Conservation (phyloP, 768 basidiomycete species). For the Pholiota conissans region DNA sequence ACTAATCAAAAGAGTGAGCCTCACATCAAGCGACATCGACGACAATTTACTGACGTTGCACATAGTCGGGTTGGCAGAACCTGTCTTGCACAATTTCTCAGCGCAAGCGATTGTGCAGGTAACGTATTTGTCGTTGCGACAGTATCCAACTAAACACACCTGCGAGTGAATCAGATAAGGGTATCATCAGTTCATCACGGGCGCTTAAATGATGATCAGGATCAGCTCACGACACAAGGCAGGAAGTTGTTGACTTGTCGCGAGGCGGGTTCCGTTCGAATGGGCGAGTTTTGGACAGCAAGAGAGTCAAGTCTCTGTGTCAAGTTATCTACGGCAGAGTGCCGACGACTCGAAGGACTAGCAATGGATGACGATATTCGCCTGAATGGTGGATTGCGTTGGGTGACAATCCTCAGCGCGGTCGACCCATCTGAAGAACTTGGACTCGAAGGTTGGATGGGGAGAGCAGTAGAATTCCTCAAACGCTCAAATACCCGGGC, state of each 20-base stretch:
- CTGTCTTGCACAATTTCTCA: conserved; percentile 14
- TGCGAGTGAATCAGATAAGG: neutral
- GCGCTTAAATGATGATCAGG: conserved; percentile 2
- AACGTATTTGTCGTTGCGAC: conserved; percentile 1
- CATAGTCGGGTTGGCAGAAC: conserved; percentile 12
- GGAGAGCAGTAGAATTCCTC: too few species aligned
- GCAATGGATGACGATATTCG: neutral
- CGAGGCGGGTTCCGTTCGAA: neutral
- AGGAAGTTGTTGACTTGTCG: too few species aligned
- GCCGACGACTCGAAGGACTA: neutral
- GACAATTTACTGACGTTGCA: conserved; percentile 14
- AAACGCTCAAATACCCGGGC: conserved; percentile 9
- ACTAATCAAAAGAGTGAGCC: neutral
- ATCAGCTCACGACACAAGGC: conserved; percentile 1
- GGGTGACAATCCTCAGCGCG: too few species aligned
- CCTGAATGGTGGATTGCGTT: neutral
- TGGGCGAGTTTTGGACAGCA: neutral
- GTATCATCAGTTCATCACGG: neutral
- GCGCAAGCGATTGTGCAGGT: conserved; percentile 15
- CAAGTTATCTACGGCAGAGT: neutral
- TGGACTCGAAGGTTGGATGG: too few species aligned
- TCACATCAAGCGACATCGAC: neutral
- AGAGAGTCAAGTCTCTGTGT: neutral
- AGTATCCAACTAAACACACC: neutral
- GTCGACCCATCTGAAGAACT: too few species aligned